Percentiles rank a stretch among this genome's conserved stretches.
Evolutionary conservation across 768 basidiomycete species (phyloP).

Genomic region (Lentinula raphanica): DNA sequence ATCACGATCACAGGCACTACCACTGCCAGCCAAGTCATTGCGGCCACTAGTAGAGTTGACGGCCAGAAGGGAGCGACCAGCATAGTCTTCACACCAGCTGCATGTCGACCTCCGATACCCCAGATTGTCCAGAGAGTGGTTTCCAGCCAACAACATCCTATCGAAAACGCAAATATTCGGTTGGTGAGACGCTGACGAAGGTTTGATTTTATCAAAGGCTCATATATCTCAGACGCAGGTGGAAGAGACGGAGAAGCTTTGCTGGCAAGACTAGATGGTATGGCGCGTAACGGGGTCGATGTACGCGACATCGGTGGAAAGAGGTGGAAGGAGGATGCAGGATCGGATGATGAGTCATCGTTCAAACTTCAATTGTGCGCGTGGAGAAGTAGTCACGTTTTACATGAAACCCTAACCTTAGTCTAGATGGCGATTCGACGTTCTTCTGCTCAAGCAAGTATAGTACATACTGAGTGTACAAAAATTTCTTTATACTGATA

Average conservation of each 20-base stretch:
- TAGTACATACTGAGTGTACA: no score
- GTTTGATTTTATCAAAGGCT: constrained; percentile 59
- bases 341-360: no score
- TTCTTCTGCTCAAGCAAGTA: no score
- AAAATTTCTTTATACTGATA: neutral
- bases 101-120: constrained; percentile 32
- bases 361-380: neutral
- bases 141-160: constrained; percentile 40
- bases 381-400: neutral
- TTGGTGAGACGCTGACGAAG: constrained; percentile 56
- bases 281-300: constrained; percentile 43
- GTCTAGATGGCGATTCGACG: no score
- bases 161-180: constrained; percentile 48
- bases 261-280: constrained; percentile 37
- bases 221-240: constrained; percentile 52
- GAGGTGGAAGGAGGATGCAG: neutral
- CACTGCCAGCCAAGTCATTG: constrained; percentile 42
- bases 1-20: constrained; percentile 54
- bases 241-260: constrained; percentile 53
- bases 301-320: constrained; percentile 2
- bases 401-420: neutral
- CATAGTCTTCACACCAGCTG: constrained; percentile 23
- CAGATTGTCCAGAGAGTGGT: constrained; percentile 37
- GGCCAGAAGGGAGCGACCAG: constrained; percentile 37
- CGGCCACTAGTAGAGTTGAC: constrained; percentile 36